Conservation (phyloP, 805 yeast genomes). For the Kuraishia molischiana region DNA sequence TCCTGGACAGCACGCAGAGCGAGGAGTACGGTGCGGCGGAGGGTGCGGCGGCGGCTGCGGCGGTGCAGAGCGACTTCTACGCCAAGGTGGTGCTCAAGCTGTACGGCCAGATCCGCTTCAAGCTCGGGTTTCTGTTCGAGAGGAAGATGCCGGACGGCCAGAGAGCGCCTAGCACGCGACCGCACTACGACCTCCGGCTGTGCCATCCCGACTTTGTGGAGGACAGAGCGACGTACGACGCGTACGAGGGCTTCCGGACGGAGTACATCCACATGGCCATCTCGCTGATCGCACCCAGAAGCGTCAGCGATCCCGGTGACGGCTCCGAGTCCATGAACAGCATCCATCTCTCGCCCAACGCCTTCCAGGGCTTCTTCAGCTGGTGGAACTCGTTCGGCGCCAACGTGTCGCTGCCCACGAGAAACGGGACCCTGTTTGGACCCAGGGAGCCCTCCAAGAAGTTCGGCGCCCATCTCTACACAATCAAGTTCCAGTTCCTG, state of each 20-base stretch:
- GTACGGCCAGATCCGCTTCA: slow-evolving; percentile 51
- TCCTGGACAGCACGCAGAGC: slow-evolving; percentile 7
- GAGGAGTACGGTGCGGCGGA: slow-evolving; percentile 6
- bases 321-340: slow-evolving; percentile 44
- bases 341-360: slow-evolving; percentile 65
- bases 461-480: slow-evolving; percentile 63
- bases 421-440: slow-evolving; percentile 66
- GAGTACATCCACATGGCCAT: slow-evolving; percentile 71
- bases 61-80: slow-evolving; percentile 8
- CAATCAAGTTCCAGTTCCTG: slow-evolving; percentile 72
- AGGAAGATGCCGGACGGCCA: slow-evolving; percentile 24
- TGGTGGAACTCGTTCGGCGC: slow-evolving; percentile 92
- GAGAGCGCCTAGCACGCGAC: slow-evolving; percentile 36
- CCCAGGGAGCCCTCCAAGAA: slow-evolving; percentile 45
- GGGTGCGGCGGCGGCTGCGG: slow-evolving; percentile 4
- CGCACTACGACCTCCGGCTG: slow-evolving; percentile 52
- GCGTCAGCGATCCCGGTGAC: slow-evolving; percentile 3
- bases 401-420: slow-evolving; percentile 66
- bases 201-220: slow-evolving; percentile 45
- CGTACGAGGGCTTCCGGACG: slow-evolving; percentile 72
- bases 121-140: slow-evolving; percentile 50
- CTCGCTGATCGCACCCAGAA: slow-evolving; percentile 32
- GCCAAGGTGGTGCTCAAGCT: slow-evolving; percentile 49
- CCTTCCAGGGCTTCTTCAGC: slow-evolving; percentile 54
- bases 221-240: slow-evolving; percentile 53